Evolutionary conservation across 768 basidiomycete genomes (phyloP), one percentile per base, ranked within the genome.

Genomic region (Boletus insuetus): DNA sequence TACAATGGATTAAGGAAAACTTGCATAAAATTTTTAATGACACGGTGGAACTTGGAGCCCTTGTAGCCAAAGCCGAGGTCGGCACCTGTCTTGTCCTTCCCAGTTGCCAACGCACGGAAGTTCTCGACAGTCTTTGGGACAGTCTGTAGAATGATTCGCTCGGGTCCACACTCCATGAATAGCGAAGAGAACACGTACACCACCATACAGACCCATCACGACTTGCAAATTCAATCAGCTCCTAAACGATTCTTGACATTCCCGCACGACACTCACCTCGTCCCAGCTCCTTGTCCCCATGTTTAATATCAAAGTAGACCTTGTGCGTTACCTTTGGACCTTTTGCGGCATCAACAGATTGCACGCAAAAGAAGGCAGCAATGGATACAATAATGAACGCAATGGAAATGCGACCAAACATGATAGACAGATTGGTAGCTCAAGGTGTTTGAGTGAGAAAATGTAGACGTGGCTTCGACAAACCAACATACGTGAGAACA

Each of bases 91-190:
- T 88, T 91, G 63, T 81, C 83, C 64, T 84, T 78, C 54, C 95
- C 91, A 37, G 93, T 91, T 13, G 91, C 78, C 62, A 99, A 81
- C 46, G 94, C 92, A 54, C 94, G 88, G 85, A 98, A 98, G 82
- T 98, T 98, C 81, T 94, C 95, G 24, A 79, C 94, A 32, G 95
- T 98, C 76, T 95, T 95, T 51, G 95, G 95, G 44, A 97, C 94
- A 45, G 93, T 93, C 89, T 94, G 54, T 12, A 29, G 39, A 45
- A 38, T 44, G 12, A 32, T 39, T 19, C 10, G 31, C 19, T 43
- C 54, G 20, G 56, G 46, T 32, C 46, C n/a, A 39, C 19, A 13
- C 20, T 31, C 29, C 14, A 13, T 31, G 19, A 24, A 48, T 6
- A 11, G 5, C 8, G 19, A 22, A 35, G 37, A 24, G 43, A 64